phyloP scores from a whole-genome alignment of 1,139 yeast genomes.

The Yamadazyma buinensis region DNA sequence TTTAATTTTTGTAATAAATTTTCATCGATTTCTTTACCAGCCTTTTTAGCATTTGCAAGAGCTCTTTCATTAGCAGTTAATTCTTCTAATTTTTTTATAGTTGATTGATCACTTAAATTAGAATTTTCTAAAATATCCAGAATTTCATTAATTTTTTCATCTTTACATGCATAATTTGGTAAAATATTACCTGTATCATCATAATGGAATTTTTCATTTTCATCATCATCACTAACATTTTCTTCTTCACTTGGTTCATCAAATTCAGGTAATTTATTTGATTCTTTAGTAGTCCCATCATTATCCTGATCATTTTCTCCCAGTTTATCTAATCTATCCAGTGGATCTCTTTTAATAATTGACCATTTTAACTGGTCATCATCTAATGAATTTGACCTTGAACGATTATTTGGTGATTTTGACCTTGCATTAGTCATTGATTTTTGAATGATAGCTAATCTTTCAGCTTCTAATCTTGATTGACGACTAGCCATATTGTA shows the following conservation, averaged over 20 bases:
- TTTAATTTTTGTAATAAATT: constrained; percentile 40
- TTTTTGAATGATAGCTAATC: constrained; percentile 38
- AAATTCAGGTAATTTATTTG: constrained; percentile 3
- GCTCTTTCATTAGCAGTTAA: constrained; percentile 60
- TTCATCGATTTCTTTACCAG: constrained; percentile 46
- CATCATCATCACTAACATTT: constrained; percentile 61
- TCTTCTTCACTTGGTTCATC: constrained; percentile 57
- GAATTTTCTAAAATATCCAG: constrained; percentile 44
- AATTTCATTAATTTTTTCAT: constrained; percentile 42
- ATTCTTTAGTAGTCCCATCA: neutral
- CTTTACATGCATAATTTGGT: constrained; percentile 56
- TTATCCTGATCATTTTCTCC: too few species aligned
- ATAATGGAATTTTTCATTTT: constrained; percentile 52
- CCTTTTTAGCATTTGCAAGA: constrained; percentile 53
- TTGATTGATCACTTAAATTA: constrained; percentile 34
- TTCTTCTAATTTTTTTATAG: constrained; percentile 51
- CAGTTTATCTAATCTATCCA: constrained; percentile 39
- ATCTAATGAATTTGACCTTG: constrained; percentile 35
- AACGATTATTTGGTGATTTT: constrained; percentile 28
- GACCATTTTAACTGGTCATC: constrained; percentile 46
- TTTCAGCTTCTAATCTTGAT: constrained; percentile 42
- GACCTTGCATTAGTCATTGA: constrained; percentile 41
- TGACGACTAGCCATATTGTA: constrained; percentile 29
- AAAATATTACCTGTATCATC: constrained; percentile 59
- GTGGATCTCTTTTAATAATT: constrained; percentile 54